Evolutionary conservation across 495 filamentous ascomycete species (phyloP).

Genomic region (Cercophora newfieldiana): DNA sequence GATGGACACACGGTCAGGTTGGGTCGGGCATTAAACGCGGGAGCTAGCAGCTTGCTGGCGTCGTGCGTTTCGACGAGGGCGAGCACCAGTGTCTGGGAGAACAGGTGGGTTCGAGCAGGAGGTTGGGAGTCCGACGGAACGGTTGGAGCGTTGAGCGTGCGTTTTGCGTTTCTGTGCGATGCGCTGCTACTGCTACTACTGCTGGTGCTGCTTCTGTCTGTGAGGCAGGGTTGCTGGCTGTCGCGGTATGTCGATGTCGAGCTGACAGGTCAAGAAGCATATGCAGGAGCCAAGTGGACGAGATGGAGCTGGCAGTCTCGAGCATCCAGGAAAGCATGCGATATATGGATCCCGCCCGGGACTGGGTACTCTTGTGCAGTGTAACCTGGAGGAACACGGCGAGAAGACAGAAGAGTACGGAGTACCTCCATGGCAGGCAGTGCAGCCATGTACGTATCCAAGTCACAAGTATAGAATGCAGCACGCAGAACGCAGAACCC

Average conservation of each 20-base stretch:
- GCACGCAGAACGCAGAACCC: no score
- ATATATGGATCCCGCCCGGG: conserved; percentile 11
- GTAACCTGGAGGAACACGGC: neutral
- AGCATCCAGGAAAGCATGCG: neutral
- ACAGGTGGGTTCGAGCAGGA: conserved; percentile 21
- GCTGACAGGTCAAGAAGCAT: conserved; percentile 12
- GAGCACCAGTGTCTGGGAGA: conserved; percentile 4
- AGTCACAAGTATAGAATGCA: neutral
- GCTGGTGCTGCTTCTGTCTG: neutral
- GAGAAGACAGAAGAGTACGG: conserved; percentile 1
- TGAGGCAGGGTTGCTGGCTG: neutral
- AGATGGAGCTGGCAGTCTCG: conserved; percentile 9
- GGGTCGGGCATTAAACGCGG: conserved; percentile 44
- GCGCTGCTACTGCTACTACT: neutral
- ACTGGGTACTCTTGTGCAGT: neutral
- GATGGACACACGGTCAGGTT: conserved; percentile 24
- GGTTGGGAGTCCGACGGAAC: neutral
- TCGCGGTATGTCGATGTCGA: no score
- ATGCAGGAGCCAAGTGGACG: conserved; percentile 17
- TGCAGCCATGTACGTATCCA: neutral
- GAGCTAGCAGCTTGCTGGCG: conserved; percentile 30
- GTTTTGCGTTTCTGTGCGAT: neutral
- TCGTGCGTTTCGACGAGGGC: conserved; percentile 21
- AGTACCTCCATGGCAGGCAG: conserved; percentile 2
- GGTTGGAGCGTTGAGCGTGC: neutral